Percentiles rank a stretch among this genome's conserved stretches.
Conservation (phyloP, 1,284 basidiomycete genomes). For the Fistulinella staudtii region DNA sequence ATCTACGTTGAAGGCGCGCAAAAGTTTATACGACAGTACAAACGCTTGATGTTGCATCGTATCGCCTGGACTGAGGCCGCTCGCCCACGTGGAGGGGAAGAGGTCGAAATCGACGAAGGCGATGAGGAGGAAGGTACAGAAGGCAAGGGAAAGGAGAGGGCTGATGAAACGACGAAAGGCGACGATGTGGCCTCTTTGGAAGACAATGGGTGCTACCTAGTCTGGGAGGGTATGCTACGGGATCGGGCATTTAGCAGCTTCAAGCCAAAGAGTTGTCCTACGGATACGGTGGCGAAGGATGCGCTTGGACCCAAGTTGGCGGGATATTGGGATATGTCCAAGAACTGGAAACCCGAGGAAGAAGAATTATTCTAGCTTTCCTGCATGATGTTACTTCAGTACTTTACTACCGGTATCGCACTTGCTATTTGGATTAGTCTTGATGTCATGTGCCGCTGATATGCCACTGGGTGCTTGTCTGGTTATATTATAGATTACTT, state of each 20-base stretch:
- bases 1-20: conserved; percentile 91
- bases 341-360: conserved; percentile 79
- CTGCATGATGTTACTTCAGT: neutral
- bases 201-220: conserved; percentile 84
- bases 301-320: conserved; percentile 77
- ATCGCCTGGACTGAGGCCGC: conserved; percentile 95
- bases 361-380: conserved; percentile 56
- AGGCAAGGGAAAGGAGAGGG: conserved; percentile 32
- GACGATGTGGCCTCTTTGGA: conserved; percentile 51
- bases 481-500: too few relatives aligned
- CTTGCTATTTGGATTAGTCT: too few relatives aligned
- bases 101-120: conserved; percentile 59
- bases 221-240: conserved; percentile 90
- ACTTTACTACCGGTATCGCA: neutral
- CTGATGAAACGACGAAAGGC: conserved; percentile 16
- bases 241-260: conserved; percentile 82
- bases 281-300: conserved; percentile 83
- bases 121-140: conserved; percentile 42
- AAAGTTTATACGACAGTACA: conserved; percentile 87
- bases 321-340: conserved; percentile 93
- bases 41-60: conserved; percentile 81
- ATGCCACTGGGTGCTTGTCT: too few relatives aligned
- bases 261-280: conserved; percentile 81
- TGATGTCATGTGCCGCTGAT: too few relatives aligned
- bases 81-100: conserved; percentile 67